Conservation (phyloP, 495 filamentous ascomycete genomes). For the Talaromyces stipitatus region DNA sequence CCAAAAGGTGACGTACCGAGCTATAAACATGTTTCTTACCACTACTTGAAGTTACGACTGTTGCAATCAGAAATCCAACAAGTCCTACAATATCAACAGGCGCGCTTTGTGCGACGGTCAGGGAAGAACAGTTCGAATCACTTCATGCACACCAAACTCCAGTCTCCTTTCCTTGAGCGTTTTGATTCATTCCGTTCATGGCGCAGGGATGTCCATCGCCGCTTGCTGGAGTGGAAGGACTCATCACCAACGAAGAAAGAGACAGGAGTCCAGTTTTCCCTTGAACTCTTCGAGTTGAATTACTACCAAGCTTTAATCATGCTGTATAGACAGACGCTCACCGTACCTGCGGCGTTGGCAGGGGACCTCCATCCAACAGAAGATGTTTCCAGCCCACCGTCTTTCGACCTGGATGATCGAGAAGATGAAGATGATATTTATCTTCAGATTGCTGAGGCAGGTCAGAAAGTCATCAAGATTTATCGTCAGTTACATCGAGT, state of each 20-base stretch:
- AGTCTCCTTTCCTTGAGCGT: conserved; percentile 75
- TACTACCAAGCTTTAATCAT: conserved; percentile 98
- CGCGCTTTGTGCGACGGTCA: conserved; percentile 36
- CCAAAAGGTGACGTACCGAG: conserved; percentile 51
- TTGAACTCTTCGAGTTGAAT: conserved; percentile 84
- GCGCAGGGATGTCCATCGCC: conserved; percentile 78
- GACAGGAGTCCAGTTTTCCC: conserved; percentile 78
- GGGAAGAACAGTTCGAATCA: conserved; percentile 55
- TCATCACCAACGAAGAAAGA: conserved; percentile 67
- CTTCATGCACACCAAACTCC: conserved; percentile 69
- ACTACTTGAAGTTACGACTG: conserved; percentile 87
- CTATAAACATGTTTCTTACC: conserved; percentile 83
- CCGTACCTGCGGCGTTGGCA: conserved; percentile 76
- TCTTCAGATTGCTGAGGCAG: conserved; percentile 88
- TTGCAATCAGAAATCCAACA: conserved; percentile 94
- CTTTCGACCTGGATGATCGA: conserved; percentile 47
- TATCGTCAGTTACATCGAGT: conserved; percentile 86
- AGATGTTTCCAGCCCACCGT: conserved; percentile 54
- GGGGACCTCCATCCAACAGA: conserved; percentile 67
- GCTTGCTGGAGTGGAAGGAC: conserved; percentile 81
- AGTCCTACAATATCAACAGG: conserved; percentile 84
- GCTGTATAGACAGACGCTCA: conserved; percentile 87
- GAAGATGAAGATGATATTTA: conserved; percentile 90
- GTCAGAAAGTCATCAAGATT: conserved; percentile 81
- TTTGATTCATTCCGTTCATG: conserved; percentile 84